Base-by-base conservation (phyloP, 2,329 filamentous ascomycete genomes). In the Ophiostoma montium region DNA sequence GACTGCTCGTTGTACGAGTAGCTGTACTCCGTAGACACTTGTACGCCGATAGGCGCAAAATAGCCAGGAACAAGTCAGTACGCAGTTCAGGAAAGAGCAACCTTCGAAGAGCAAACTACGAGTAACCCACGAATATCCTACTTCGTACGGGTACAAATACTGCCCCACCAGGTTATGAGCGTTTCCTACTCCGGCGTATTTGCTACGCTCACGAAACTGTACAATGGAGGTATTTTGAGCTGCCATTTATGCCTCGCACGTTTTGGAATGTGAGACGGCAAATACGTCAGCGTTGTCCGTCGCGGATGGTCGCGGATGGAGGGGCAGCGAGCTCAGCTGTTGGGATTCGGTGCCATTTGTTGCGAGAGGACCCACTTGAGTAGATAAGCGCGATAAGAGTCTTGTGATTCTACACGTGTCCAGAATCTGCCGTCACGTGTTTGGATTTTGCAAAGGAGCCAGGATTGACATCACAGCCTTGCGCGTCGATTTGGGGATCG, bases 321-420 rank as follows among this genome's bases (percentile, higher is more conserved):
- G 5, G 10, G 21, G 19, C 18, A 41, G 38, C 36, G 21, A 41
- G 38, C 39, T 42, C 39, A 16, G 39, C 39, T 42, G 39, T 42
- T 30, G 39, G 15, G 38, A 30, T 44, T 44, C 42, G 42, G 42
- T 44, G 42, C 42, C 18, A 19, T 44, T 44, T 44, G 30, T 44
- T 44, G 42, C 42, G 42, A 44, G 7, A 10, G 27, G 8, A 8
- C 27, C n/a, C 27, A 44, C 30, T 33, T 44, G 13, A 21, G 3
- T 18, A 16, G n/a, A 33, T 27, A 27, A 27, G 8, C 23, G 8
- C 4, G 23, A 27, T 27, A 27, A 27, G 23, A 27, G 23, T 30
- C 42, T 15, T 13, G 42, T 44, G 42, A 44, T 44, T 3, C 11
- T 5, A n/a, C 27, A 33, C 42, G 42, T 44, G 42, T 33, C 42